These are phyloP conservation scores for Dentipellis sp. DNA, from an alignment of 768 basidiomycete species.

Conservation along the genomic window DNA sequence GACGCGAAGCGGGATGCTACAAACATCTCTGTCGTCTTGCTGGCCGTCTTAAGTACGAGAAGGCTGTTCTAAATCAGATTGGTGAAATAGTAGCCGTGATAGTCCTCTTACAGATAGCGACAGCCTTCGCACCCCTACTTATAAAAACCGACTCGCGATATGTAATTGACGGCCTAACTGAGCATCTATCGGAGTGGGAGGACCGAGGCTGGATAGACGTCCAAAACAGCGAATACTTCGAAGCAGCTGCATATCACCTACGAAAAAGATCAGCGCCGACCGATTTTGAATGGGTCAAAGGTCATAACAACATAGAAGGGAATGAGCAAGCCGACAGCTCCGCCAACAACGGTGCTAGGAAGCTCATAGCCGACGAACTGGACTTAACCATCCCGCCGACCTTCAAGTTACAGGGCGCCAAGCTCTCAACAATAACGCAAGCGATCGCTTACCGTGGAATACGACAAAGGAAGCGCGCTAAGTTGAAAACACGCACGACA, in stretches of 20 bases:
- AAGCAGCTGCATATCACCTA: not conserved
- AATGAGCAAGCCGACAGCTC: conserved; percentile 8
- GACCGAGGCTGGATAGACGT: conserved; percentile 1
- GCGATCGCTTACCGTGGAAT: not conserved
- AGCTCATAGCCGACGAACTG: not conserved
- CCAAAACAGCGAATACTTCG: not conserved
- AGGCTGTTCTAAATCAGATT: too few species aligned
- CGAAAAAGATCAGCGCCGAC: not conserved
- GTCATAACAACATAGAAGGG: conserved; percentile 1
- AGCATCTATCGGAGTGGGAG: conserved; percentile 8
- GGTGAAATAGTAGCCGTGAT: conserved; percentile 16
- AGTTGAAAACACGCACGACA: not conserved
- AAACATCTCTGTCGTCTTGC: too few species aligned
- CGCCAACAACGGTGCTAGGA: not conserved
- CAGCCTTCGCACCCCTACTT: not conserved
- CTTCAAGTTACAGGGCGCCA: not conserved
- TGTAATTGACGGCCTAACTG: conserved; percentile 16
- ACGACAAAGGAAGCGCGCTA: not conserved
- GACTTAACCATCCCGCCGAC: not conserved
- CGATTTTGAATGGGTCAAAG: conserved; percentile 12
- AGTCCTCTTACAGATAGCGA: not conserved
- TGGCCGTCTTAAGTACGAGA: too few species aligned
- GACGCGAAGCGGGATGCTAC: too few species aligned
- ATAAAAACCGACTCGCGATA: conserved; percentile 20
- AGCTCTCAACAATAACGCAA: not conserved